These are phyloP conservation scores for Penicillium occitanis DNA, from an alignment of 2,329 filamentous ascomycete genomes.

Conservation along the genomic window DNA sequence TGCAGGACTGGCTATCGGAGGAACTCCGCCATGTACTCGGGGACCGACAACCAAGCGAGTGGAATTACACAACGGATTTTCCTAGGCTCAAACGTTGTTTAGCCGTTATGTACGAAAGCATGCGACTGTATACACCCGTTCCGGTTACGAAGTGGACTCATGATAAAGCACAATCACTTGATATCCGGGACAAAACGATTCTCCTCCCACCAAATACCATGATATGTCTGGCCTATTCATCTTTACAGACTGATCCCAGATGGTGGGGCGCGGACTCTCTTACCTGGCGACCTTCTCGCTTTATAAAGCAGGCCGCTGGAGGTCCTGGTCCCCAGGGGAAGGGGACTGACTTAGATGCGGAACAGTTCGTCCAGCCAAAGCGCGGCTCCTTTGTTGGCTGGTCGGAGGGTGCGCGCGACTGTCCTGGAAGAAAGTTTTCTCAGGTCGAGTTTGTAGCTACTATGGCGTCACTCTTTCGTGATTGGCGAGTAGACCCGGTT, in stretches of 20 bases:
- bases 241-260: conserved; percentile 10
- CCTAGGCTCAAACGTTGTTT: no score
- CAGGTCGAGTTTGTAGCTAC: no score
- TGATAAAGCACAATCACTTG: neutral
- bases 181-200: conserved; percentile 2
- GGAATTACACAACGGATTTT: no score
- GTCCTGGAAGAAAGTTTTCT: no score
- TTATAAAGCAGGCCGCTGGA: neutral
- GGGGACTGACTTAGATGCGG: neutral
- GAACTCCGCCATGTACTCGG: no score
- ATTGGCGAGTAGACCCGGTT: no score
- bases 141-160: conserved; percentile 2
- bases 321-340: neutral
- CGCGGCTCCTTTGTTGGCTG: neutral
- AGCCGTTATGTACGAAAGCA: no score
- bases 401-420: neutral
- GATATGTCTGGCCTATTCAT: conserved; percentile 7
- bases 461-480: no score
- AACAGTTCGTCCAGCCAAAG: neutral
- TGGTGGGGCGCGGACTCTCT: conserved; percentile 10
- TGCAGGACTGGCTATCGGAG: no score
- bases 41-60: no score
- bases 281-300: conserved; percentile 6
- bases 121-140: neutral
- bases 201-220: conserved; percentile 4